Evolutionary conservation across 1,284 basidiomycete species (phyloP), one percentile per base, ranked within the genome.

Genomic region (Wolfiporia cocos): DNA sequence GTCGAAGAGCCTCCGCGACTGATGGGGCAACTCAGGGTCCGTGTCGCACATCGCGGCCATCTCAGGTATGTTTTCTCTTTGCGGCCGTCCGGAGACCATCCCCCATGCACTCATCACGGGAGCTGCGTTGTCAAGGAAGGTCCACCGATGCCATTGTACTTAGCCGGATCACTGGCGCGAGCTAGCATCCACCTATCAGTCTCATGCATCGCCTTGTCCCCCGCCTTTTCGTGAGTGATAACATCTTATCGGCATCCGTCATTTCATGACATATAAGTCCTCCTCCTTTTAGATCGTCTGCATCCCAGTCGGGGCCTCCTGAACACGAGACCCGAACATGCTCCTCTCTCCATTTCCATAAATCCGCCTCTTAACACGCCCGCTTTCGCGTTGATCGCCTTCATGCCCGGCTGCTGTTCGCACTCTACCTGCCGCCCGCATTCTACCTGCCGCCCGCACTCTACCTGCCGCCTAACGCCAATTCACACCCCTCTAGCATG

Each of bases 161-260:
- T 21, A 41, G 51, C 51, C 56, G 51, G 52, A 51, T 53, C 48
- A 49, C 41, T 52, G 48, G 34, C 53, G 54, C 54, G 41, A 45
- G 49, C 44, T 28, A 46, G 49, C 44, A 47, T 33, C 39, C 34
- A 32, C 15, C 42, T 32, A 46, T 48, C 50, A 44, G 38, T 44
- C 43, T 41, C 38, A 50, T 49, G 43, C 50, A 44, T 7, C 7
- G n/a, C n/a, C n/a, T 29, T 29, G 26, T 47, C 41, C 44, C 44
- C 46, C 47, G 49, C 44, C 44, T 49, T 51, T 46, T 44, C 46
- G 47, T 47, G 32, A 49, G 51, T 55, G 55, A 57, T 58, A 58
- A 49, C 43, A 61, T 61, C 55, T 61, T 61, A 59, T 61, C 57
- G 47, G 28, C 38, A 37, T 46, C 42, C 42, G 37, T 41, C 29